Evolutionary conservation across 768 basidiomycete species (phyloP), one percentile per base, ranked within the genome.

Genomic region (Suillus plorans): DNA sequence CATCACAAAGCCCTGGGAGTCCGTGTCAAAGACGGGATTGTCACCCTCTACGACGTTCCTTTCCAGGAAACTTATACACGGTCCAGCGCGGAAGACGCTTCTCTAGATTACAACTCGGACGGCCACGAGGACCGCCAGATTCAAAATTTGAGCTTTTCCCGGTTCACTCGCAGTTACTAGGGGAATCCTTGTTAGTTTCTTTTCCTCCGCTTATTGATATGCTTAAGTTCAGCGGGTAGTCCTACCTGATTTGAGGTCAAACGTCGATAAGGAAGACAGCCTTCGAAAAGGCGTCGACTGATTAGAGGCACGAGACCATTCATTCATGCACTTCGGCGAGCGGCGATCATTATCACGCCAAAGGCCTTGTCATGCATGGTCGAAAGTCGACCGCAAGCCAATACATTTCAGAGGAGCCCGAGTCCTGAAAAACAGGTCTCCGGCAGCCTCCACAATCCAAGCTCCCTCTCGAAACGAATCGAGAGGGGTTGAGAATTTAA

Each of bases 131-230:
- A 79, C 82, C 72, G 80, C 83, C 88, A 88, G 88, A 88, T 89
- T 89, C 82, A 80, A 88, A 89, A 88, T 87, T 89, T 89, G 88
- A 89, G 88, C 86, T 88, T 79, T 85, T 90, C 87, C 88, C 85
- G 80, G 85, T 90, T 89, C 89, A 88, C 89, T 89, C 85, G 86
- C 88, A 86, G 89, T 87, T 89, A 89, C 89, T 89, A 87, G 83
- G 87, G 89, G 86, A 90, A 89, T 89, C 89, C 88, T 88, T 85
- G 89, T 90, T 90, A 89, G 87, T 90, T 90, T 89, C 89, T 90
- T 90, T 89, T 89, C 89, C 89, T 89, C 88, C 85, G 85, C 89
- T 90, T 89, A 89, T 88, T 90, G 86, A 89, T 89, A 89, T 89
- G 88, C 89, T 89, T 89, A 89, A 89, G 86, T 89, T 89, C 86